Evolutionary conservation across 805 yeast genomes (phyloP), one percentile per base, ranked within the genome.

Genomic region (Tetrapisispora iriomotensis): DNA sequence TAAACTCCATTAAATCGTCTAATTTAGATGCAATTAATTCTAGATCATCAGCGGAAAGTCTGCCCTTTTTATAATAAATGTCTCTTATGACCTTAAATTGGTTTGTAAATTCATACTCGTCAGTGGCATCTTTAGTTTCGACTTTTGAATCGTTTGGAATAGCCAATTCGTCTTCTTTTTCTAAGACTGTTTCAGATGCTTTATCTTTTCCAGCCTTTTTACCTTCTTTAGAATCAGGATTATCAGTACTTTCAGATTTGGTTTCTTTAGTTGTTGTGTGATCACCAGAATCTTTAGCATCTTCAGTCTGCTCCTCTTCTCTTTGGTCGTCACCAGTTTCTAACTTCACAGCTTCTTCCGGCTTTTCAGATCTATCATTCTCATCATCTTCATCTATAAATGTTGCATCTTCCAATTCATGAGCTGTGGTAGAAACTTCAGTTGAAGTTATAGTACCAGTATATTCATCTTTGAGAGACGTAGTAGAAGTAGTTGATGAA

Each of bases 1-100:
- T 70, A 48, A 73, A 67, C n/a, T 79, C 87, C 20, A 68, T 60
- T 41, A 82, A 48, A 17, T 62, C 61, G 30, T 66, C 68, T 6
- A 66, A 41, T 21, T 49, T 44, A 3, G 45, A 40, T n/a, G 50
- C 49, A 17, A 60, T 39, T 6, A 29, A 33, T 1, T 39, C 41
- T 6, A 53, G 40, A 24, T 58, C 43, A 2, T 35, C 19, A 17
- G 26, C 27, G 7, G 44, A 29, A 17, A 43, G 20, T 28, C 34
- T 26, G 2, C 31, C 15, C 4, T 29, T 28, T 46, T 42, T 40
- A 20, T 33, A 8, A 17, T 54, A 40, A 13, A 48, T 46, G 0
- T 51, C 50, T 41, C 49, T 50, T 17, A 63, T 56, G 14, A 51
- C 53, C 8, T 53, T 52, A 28, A 61, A 61, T 19, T 55, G 48